Conservation (phyloP, 129 eudicot genomes). For the Chrysanthemum lavandulifolium region DNA sequence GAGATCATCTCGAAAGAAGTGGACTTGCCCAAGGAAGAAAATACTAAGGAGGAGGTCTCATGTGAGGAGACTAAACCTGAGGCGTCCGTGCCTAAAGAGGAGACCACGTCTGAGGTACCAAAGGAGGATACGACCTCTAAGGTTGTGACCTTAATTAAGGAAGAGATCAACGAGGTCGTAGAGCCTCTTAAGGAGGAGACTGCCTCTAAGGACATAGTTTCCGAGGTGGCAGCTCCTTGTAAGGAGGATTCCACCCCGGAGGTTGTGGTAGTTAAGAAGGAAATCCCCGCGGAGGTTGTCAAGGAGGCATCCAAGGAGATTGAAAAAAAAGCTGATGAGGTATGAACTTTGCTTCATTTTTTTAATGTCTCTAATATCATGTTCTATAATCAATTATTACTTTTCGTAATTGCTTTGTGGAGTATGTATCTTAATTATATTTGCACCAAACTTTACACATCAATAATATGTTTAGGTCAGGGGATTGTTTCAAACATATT, state of each 20-base stretch:
- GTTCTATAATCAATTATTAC: too few relatives aligned
- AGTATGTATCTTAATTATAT: too few relatives aligned
- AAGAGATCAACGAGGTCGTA: slow-evolving; percentile 5
- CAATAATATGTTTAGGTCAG: too few relatives aligned
- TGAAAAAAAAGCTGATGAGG: background rate
- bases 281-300: slow-evolving; percentile 1
- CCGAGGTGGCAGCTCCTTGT: slow-evolving; percentile 4
- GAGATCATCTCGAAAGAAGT: slow-evolving; percentile 6
- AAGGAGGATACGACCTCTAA: background rate
- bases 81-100: background rate
- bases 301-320: slow-evolving; percentile 5
- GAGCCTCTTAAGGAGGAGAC: background rate
- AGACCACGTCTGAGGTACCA: background rate
- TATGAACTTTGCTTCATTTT: too few relatives aligned
- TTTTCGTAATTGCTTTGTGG: too few relatives aligned
- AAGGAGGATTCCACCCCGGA: slow-evolving; percentile 5
- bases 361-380: too few relatives aligned
- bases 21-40: slow-evolving; percentile 7
- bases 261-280: background rate
- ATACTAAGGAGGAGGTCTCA: slow-evolving; percentile 6
- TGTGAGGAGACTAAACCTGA: background rate
- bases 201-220: background rate
- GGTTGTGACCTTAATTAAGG: background rate
- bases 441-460: too few relatives aligned
- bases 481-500: background rate